Evolutionary conservation across 768 basidiomycete species (phyloP).

Genomic region (Suillus alpinus): DNA sequence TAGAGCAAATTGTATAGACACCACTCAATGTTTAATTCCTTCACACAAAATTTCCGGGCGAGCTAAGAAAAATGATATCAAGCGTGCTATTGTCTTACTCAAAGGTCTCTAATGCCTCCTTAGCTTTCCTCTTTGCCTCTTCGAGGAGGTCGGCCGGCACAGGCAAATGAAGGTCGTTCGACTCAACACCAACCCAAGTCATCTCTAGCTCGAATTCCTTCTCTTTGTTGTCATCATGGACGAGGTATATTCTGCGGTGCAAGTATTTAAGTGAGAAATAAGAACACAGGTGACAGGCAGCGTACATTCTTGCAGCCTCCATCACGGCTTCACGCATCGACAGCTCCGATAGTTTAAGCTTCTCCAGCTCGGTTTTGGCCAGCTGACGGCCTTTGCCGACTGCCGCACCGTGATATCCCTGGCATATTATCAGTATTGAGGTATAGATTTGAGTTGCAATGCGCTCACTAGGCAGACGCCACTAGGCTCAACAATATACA

Average conservation of each 20-base stretch:
- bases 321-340: slow-evolving; percentile 81
- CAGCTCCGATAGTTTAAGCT: slow-evolving; percentile 82
- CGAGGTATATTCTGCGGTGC: slow-evolving; percentile 80
- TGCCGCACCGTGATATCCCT: slow-evolving; percentile 97
- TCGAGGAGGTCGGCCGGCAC: slow-evolving; percentile 83
- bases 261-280: slow-evolving; percentile 2
- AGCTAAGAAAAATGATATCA: slow-evolving; percentile 8
- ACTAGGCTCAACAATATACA: slow-evolving; percentile 93
- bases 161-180: slow-evolving; percentile 70
- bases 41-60: background rate
- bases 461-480: slow-evolving; percentile 81
- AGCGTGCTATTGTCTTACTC: slow-evolving; percentile 37
- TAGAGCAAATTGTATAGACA: slow-evolving; percentile 84
- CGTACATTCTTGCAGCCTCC: slow-evolving; percentile 95
- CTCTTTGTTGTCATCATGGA: slow-evolving; percentile 97
- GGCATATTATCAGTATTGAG: background rate
- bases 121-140: slow-evolving; percentile 87
- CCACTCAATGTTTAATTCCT: slow-evolving; percentile 6
- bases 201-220: slow-evolving; percentile 98
- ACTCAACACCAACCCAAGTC: slow-evolving; percentile 92
- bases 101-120: slow-evolving; percentile 75
- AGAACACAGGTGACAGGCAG: slow-evolving; percentile 9
- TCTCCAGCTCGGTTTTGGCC: slow-evolving; percentile 98
- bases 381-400: slow-evolving; percentile 97
- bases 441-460: background rate